Evolutionary conservation across 2,329 filamentous ascomycete genomes (phyloP), one percentile per base, ranked within the genome.

Genomic region (Colletotrichum eremochloae): DNA sequence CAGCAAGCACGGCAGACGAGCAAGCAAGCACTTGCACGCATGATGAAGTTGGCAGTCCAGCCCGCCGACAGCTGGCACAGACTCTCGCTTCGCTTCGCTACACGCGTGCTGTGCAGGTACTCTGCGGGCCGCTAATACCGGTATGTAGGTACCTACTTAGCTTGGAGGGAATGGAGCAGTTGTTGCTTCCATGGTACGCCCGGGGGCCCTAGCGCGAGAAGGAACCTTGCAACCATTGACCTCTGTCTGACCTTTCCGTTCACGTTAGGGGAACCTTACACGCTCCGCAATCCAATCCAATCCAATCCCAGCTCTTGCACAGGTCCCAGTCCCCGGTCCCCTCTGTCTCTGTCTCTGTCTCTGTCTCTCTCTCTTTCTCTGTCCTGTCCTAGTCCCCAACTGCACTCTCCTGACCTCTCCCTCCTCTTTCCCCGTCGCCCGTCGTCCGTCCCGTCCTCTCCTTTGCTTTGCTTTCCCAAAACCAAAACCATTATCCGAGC

Each of bases 401-500:
- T 66, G 50, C 38, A 44, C 63, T 44, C 63, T 44, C 53, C 63
- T 72, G 57, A 33, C 56, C 56, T 44, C 18, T 61, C 61, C 40
- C 64, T 67, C 55, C 62, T 65, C 67, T 44, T 67, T 48, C 67
- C 52, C 71, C 61, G 67, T 71, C 50, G 44, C 60, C 56, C 60
- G 44, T n/a, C 48, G 44, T 44, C 56, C 66, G 67, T 73, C 66
- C 71, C 67, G 62, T 73, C 71, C 68, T 70, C 71, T 73, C 67
- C 71, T 73, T 73, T 73, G 65, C 68, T 64, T 72, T 72, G 71
- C 70, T 74, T 73, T 72, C 70, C 65, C 69, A 69, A 74, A 68
- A 58, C 70, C 72, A 73, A 72, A 67, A 50, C 72, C 64, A 64
- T 57, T 64, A 72, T 72, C 68, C 68, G 72, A 72, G 63, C 68